Conservation (phyloP, 352 stramenopile species). For the Peronospora tabacina region DNA sequence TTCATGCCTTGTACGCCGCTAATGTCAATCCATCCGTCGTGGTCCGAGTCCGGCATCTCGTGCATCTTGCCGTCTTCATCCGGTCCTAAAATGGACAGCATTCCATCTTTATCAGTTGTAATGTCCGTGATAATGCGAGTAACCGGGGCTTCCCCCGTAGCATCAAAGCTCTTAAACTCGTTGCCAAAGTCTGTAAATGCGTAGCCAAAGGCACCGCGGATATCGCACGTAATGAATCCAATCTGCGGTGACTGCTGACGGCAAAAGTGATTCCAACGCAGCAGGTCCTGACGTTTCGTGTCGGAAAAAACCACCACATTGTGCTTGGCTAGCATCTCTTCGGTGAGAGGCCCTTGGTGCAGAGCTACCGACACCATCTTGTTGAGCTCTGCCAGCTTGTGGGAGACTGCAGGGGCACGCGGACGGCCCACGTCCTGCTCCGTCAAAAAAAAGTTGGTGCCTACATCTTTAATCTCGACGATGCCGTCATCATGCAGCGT, state of each 20-base stretch:
- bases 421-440: constrained; percentile 72
- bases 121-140: constrained; percentile 85
- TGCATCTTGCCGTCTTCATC: constrained; percentile 87
- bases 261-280: constrained; percentile 88
- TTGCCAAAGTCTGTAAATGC: constrained; percentile 81
- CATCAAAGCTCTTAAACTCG: constrained; percentile 68
- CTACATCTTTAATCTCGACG: constrained; percentile 80
- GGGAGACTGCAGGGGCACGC: constrained; percentile 46
- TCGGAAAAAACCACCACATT: constrained; percentile 87
- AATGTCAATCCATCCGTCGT: constrained; percentile 82
- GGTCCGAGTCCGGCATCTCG: constrained; percentile 79
- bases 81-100: constrained; percentile 64
- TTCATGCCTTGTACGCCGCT: constrained; percentile 77
- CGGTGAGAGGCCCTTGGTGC: constrained; percentile 56
- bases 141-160: constrained; percentile 74
- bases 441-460: constrained; percentile 90
- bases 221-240: constrained; percentile 76
- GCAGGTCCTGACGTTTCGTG: constrained; percentile 59
- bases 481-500: constrained; percentile 80
- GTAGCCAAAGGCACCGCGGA: constrained; percentile 66
- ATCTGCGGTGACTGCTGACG: constrained; percentile 64
- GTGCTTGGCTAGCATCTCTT: constrained; percentile 58
- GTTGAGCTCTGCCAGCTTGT: constrained; percentile 89
- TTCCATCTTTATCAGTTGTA: constrained; percentile 70
- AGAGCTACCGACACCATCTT: constrained; percentile 83